These are phyloP conservation scores for Candida sanyiensis DNA, from an alignment of 805 yeast genomes.

Conservation along the genomic window DNA sequence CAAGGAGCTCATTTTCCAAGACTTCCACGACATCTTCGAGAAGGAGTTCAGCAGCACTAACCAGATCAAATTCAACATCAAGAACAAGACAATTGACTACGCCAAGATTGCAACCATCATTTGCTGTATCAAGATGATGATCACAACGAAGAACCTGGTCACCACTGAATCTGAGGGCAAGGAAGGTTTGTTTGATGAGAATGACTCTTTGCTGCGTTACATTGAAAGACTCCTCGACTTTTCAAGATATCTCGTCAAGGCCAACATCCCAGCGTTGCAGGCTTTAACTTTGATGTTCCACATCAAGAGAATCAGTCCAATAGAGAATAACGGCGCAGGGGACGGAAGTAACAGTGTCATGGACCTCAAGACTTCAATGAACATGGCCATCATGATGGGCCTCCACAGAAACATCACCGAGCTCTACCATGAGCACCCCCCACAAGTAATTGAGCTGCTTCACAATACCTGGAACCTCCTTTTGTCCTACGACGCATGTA, in stretches of 20 bases:
- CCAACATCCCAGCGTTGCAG: conserved; percentile 22
- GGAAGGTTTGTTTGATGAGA: conserved; percentile 10
- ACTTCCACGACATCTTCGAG: conserved; percentile 16
- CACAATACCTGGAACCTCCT: conserved; percentile 19
- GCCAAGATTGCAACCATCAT: conserved; percentile 20
- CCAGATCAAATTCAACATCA: conserved; percentile 8
- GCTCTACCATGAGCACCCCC: conserved; percentile 12
- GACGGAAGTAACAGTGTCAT: conserved; percentile 15
- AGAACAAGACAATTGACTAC: conserved; percentile 15
- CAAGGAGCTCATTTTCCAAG: conserved; percentile 8
- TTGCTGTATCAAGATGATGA: conserved; percentile 3
- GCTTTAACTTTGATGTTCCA: conserved; percentile 16
- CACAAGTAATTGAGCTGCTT: conserved; percentile 3
- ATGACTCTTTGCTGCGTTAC: conserved; percentile 14
- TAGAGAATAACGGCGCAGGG: conserved; percentile 20
- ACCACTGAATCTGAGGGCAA: conserved; percentile 2
- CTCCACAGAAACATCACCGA: conserved; percentile 20
- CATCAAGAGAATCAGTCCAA: conserved; percentile 16
- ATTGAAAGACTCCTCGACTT: conserved; percentile 14
- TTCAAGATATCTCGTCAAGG: conserved; percentile 9
- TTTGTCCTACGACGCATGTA: conserved; percentile 15
- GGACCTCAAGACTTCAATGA: conserved; percentile 16
- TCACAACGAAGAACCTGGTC: conserved; percentile 7
- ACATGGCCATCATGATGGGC: conserved; percentile 24
- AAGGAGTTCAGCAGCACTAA: conserved; percentile 4